Percentiles rank a stretch among this genome's conserved stretches.
Conservation (phyloP, 2,329 filamentous ascomycete species). For the Orbilia ellipsospora region DNA sequence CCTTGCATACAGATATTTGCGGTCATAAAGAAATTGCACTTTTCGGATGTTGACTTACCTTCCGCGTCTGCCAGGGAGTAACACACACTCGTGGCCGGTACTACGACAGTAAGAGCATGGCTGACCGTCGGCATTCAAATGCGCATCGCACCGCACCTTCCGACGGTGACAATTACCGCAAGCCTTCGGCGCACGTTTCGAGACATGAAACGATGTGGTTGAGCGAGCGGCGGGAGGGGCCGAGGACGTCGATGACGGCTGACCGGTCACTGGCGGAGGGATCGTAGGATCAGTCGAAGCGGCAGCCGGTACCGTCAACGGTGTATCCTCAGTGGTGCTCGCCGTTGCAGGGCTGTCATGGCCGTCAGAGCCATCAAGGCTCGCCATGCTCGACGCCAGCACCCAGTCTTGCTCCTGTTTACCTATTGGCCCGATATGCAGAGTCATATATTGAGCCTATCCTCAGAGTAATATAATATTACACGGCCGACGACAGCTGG, state of each 20-base stretch:
- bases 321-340: constrained; percentile 37
- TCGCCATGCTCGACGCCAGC: constrained; percentile 40
- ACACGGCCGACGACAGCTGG: constrained; percentile 15
- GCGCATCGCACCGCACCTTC: constrained; percentile 52
- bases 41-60: constrained; percentile 42
- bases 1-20: neutral
- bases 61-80: constrained; percentile 50
- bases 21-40: neutral
- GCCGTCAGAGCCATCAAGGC: constrained; percentile 53
- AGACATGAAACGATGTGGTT: constrained; percentile 48
- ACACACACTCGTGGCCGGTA: constrained; percentile 50
- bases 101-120: constrained; percentile 54
- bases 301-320: constrained; percentile 13
- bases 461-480: no score
- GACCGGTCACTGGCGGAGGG: constrained; percentile 2
- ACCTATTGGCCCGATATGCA: constrained; percentile 35
- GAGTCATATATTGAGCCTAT: neutral
- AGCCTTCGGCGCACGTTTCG: constrained; percentile 53
- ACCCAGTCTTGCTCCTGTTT: constrained; percentile 18
- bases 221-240: constrained; percentile 29
- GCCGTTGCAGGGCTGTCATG: constrained; percentile 42
- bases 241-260: constrained; percentile 24
- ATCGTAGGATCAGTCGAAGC: constrained; percentile 6
- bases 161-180: constrained; percentile 54
- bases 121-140: constrained; percentile 50